Evolutionary conservation across 2,329 filamentous ascomycete species (phyloP), one percentile per base, ranked within the genome.

Genomic region (Diplocarpon rosae): DNA sequence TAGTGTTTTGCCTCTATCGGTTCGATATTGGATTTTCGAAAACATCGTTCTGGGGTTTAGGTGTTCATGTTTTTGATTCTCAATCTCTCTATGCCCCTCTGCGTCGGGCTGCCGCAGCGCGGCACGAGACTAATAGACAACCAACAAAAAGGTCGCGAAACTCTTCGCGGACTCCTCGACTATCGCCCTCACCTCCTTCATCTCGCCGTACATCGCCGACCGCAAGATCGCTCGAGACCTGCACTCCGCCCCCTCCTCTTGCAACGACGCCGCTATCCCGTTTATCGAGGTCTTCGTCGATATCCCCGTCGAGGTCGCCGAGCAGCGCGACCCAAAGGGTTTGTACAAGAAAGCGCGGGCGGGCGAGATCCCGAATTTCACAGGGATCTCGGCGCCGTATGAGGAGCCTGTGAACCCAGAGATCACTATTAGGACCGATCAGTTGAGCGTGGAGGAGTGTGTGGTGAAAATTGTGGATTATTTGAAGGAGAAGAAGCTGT

Each of bases 261-360:
- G 67, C 45, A 68, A 69, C 47, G 81, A 83, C 54, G 64, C 69
- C 1, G 69, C 84, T 0, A 75, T 96, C 46, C 82, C 85, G 9
- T 98, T 98, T 63, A 75, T 98, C 54, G 92, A 98, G 69, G 87
- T 96, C 47, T 94, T 80, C 62, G 82, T 98, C 52, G 88, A 98
- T 65, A 80, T 96, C 11, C 85, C 88, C 12, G 75, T 96, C 55
- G 85, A 87, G 66, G 86, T 92, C 36, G 90, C 92, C 31, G 90
- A 96, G 76, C 73, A 90, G 75, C 80, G 92, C 52, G 92, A 98
- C 62, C 92, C 92, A 39, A 98, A 98, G 78, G 92, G 90, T 5
- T 69, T 96, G 49, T 98, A 98, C 70, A 95, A 95, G 75, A 95
- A 95, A 77, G 92, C 92, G 11, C 73, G 90, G 36, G 82, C 85